Evolutionary conservation across 345 rosid species (phyloP), one percentile per base, ranked within the genome.

Genomic region (Erysimum cheiranthoides): DNA sequence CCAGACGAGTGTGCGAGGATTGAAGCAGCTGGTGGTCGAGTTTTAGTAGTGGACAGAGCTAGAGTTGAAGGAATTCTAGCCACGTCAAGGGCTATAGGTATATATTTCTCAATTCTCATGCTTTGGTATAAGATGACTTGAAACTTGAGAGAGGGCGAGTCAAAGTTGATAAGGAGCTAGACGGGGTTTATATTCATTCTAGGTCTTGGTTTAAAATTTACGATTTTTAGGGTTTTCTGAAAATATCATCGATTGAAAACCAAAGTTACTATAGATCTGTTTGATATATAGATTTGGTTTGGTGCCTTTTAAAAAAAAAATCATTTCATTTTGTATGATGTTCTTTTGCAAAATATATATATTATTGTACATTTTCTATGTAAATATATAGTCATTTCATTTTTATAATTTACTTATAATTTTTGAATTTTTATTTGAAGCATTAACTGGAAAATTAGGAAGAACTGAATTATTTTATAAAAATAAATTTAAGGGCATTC

Each of bases 81-180:
- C 5, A 90, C 89, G 81, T 93, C 98, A 6, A 88, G 96, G 62
- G 98, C 98, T 11, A 89, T 90, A 75, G 98, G 96, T 89, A 85
- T 43, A 8, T 31, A 3, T 40, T 31, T 30, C n/a, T 46, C 30
- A 10, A 5, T 64, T 10, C 8, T 30, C 8, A 45, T 13, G 2
- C 11, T 64, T 45, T 45, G 40, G 4, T 36, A 18, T 30, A 34
- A 38, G 32, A 39, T 61, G 1, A 18, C 18, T 12, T 45, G 9
- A 43, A 62, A 28, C 28, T n/a, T 43, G n/a, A 4, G 14, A 27
- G 36, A 10, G n/a, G n/a, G 25, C 25, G 25, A 21, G 46, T 36
- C 5, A 1, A 27, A 52, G 8, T 27, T 57, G 62, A 2, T 34
- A 27, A 27, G 13, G 8, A 51, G 10, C 13, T 40, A 40, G n/a